Conservation (phyloP, 805 yeast genomes). For the Tetrapisispora iriomotensis region DNA sequence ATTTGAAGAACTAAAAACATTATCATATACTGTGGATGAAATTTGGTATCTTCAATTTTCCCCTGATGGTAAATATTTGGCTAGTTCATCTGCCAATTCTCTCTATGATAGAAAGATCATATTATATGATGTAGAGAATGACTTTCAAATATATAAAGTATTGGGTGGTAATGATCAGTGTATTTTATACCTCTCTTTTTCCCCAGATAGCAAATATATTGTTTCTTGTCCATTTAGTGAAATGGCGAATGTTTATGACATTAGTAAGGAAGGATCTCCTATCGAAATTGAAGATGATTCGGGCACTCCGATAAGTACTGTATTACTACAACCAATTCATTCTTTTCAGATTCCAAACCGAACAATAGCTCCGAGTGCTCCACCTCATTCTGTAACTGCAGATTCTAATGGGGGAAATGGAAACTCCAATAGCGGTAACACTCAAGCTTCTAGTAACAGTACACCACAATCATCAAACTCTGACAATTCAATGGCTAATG, state of each 20-base stretch:
- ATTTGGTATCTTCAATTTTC: conserved; percentile 80
- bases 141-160: conserved; percentile 31
- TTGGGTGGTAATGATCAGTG: conserved; percentile 41
- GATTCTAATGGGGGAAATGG: not conserved
- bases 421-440: conserved; percentile 1
- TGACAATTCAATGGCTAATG: conserved; percentile 4
- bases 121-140: conserved; percentile 53
- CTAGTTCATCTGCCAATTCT: conserved; percentile 58
- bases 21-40: conserved; percentile 50
- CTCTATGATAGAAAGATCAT: conserved; percentile 40
- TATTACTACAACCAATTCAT: conserved; percentile 25
- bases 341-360: conserved; percentile 14
- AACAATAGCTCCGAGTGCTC: not conserved
- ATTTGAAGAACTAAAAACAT: conserved; percentile 13
- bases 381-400: not conserved
- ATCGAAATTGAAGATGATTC: conserved; percentile 12
- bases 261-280: conserved; percentile 31
- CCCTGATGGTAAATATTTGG: conserved; percentile 63
- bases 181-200: conserved; percentile 64
- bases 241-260: conserved; percentile 59
- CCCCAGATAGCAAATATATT: conserved; percentile 55
- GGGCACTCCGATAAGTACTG: conserved; percentile 10
- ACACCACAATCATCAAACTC: conserved; percentile 1
- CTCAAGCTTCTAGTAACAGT: not conserved
- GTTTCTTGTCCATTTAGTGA: conserved; percentile 69